A percentile compares a stretch with the other conserved stretches of the same genome.
phyloP scores from a whole-genome alignment of 176 grass and related monocot species.

The Eragrostis nindensis region DNA sequence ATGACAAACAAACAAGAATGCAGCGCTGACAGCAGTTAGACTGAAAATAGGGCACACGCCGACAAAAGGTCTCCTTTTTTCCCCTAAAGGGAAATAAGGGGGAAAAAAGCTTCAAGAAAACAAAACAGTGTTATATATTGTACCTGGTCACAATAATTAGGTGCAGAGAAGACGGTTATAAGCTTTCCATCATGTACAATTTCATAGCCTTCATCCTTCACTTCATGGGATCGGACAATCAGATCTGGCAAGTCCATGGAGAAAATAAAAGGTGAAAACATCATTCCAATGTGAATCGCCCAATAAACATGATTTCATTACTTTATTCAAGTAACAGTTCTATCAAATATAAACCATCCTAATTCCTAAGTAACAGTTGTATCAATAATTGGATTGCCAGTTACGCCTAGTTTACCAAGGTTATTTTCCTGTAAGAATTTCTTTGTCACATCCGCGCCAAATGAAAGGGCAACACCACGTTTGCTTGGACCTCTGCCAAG shows the following conservation, averaged over 20 bases:
- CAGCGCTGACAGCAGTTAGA: neutral
- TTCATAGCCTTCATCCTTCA: slow-evolving; percentile 94
- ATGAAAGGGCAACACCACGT: slow-evolving; percentile 85
- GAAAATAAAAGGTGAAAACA: slow-evolving; percentile 15
- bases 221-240: slow-evolving; percentile 89
- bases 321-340: neutral
- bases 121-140: neutral
- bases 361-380: neutral
- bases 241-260: slow-evolving; percentile 57
- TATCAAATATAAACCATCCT: neutral
- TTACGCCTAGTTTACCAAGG: slow-evolving; percentile 26
- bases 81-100: neutral
- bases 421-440: slow-evolving; percentile 55
- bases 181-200: slow-evolving; percentile 86
- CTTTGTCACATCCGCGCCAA: slow-evolving; percentile 86
- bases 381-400: neutral
- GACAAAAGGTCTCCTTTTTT: neutral
- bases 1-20: neutral
- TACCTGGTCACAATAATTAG: slow-evolving; percentile 93
- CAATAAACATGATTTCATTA: slow-evolving; percentile 24
- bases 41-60: neutral
- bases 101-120: neutral
- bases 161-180: slow-evolving; percentile 90
- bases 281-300: neutral
- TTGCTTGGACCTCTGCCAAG: slow-evolving; percentile 87